Percentiles rank a stretch among this genome's conserved stretches.
These are phyloP conservation scores for Spiraea crenata DNA, from an alignment of 331 rosid genomes.

Conservation along the genomic window DNA sequence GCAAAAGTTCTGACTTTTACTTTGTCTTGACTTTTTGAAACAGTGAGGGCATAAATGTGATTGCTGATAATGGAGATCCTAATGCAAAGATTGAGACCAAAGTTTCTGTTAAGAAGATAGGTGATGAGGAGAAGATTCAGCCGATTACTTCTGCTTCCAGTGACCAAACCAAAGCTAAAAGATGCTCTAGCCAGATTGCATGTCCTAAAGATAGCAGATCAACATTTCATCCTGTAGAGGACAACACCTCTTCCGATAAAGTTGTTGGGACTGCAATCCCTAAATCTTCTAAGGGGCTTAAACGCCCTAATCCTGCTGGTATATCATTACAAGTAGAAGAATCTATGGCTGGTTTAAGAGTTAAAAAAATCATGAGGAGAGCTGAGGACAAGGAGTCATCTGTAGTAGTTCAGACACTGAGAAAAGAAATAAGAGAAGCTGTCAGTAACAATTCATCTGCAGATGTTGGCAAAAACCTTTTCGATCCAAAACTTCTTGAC, in stretches of 20 bases:
- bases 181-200: conserved; percentile 23
- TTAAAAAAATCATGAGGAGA: conserved; percentile 94
- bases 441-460: conserved; percentile 60
- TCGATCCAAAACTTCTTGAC: conserved; percentile 87
- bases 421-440: conserved; percentile 89
- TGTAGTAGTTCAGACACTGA: conserved; percentile 64
- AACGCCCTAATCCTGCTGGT: conserved; percentile 29
- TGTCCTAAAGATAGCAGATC: conserved; percentile 30
- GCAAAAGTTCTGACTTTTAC: conserved; percentile 21
- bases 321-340: conserved; percentile 49
- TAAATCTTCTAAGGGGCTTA: conserved; percentile 47
- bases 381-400: conserved; percentile 70
- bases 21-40: conserved; percentile 28
- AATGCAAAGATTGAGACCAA: conserved; percentile 43
- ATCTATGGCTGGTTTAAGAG: conserved; percentile 68
- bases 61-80: conserved; percentile 46
- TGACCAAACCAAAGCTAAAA: conserved; percentile 26
- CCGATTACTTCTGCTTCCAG: conserved; percentile 26
- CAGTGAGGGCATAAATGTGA: conserved; percentile 43
- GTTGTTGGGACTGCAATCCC: conserved; percentile 62
- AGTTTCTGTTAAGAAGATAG: conserved; percentile 42
- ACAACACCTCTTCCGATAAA: conserved; percentile 43
- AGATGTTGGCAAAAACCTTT: conserved; percentile 61
- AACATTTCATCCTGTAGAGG: conserved; percentile 35
- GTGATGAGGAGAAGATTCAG: conserved; percentile 41